Conservation (phyloP, 2,329 filamentous ascomycete genomes). For the Erysiphe pulchra region DNA sequence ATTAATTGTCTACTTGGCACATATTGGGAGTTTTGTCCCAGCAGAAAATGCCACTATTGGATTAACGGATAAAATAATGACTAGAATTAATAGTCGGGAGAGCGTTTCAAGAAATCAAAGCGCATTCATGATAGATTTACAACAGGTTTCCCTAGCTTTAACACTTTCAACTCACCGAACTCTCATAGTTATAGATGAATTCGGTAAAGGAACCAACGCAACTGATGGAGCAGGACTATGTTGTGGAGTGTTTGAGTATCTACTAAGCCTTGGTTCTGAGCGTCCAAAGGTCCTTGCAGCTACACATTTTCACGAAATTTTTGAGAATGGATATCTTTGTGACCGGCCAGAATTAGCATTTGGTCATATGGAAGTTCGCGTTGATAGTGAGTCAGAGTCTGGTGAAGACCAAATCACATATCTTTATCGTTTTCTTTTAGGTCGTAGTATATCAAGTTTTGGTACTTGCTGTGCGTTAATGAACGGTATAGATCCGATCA, state of each 20-base stretch:
- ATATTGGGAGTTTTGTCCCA: constrained; percentile 80
- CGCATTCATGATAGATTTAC: constrained; percentile 52
- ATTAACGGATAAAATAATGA: constrained; percentile 78
- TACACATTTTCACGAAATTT: constrained; percentile 46
- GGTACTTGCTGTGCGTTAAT: constrained; percentile 66
- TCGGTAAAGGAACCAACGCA: constrained; percentile 38
- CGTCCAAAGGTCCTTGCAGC: constrained; percentile 32
- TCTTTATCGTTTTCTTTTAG: constrained; percentile 42
- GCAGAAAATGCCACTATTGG: constrained; percentile 54
- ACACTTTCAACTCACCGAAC: constrained; percentile 51
- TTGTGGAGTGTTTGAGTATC: constrained; percentile 29
- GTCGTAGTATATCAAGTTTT: constrained; percentile 57
- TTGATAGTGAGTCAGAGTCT: constrained; percentile 25
- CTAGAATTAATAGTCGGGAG: constrained; percentile 52
- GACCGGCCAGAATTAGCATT: constrained; percentile 26
- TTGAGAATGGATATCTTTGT: constrained; percentile 33
- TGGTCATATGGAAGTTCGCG: constrained; percentile 45
- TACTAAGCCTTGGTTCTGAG: constrained; percentile 20
- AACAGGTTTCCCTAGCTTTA: constrained; percentile 58
- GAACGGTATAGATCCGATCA: constrained; percentile 50
- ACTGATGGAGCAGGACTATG: constrained; percentile 33
- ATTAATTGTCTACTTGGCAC: constrained; percentile 73
- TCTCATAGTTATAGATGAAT: constrained; percentile 79
- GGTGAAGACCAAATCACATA: constrained; percentile 41
- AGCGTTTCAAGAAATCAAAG: constrained; percentile 32